Conservation (phyloP, 495 filamentous ascomycete genomes). For the Penicillium atrosanguineum region DNA sequence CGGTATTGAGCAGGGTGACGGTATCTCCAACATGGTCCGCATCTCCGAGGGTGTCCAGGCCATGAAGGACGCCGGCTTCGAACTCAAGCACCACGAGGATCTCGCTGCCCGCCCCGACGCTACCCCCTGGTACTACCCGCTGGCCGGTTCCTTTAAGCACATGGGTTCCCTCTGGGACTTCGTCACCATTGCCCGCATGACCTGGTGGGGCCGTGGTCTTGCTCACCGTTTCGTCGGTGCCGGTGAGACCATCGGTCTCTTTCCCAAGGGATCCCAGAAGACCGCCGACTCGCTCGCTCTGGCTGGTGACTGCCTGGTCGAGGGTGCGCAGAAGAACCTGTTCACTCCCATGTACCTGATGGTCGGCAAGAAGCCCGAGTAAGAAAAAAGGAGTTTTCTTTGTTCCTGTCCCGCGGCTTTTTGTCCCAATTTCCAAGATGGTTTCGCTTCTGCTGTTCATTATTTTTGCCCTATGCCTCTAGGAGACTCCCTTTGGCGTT, state of each 20-base stretch:
- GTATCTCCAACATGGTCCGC: slow-evolving; percentile 98
- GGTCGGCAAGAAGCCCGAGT: slow-evolving; percentile 85
- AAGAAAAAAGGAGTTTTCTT: slow-evolving; percentile 10
- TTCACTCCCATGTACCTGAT: slow-evolving; percentile 99
- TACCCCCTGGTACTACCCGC: slow-evolving; percentile 93
- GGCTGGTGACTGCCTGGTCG: slow-evolving; percentile 85
- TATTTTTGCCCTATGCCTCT: background rate
- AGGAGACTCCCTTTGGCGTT: background rate
- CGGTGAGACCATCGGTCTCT: slow-evolving; percentile 71
- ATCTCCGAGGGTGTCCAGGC: slow-evolving; percentile 79
- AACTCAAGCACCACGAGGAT: slow-evolving; percentile 84
- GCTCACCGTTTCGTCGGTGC: slow-evolving; percentile 78
- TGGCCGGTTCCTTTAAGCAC: slow-evolving; percentile 79
- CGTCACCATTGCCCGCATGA: slow-evolving; percentile 87
- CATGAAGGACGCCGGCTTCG: slow-evolving; percentile 87
- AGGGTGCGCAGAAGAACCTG: slow-evolving; percentile 84
- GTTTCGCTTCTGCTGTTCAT: background rate
- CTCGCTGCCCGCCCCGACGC: slow-evolving; percentile 75
- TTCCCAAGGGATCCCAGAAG: slow-evolving; percentile 87
- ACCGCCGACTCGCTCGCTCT: slow-evolving; percentile 84
- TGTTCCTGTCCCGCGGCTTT: background rate
- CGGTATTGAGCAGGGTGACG: slow-evolving; percentile 93
- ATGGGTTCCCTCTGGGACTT: slow-evolving; percentile 78
- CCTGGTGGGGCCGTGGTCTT: slow-evolving; percentile 70
- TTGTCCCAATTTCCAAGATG: background rate